These are phyloP conservation scores for Barbarea vulgaris DNA, from an alignment of 345 rosid species.

Conservation along the genomic window DNA sequence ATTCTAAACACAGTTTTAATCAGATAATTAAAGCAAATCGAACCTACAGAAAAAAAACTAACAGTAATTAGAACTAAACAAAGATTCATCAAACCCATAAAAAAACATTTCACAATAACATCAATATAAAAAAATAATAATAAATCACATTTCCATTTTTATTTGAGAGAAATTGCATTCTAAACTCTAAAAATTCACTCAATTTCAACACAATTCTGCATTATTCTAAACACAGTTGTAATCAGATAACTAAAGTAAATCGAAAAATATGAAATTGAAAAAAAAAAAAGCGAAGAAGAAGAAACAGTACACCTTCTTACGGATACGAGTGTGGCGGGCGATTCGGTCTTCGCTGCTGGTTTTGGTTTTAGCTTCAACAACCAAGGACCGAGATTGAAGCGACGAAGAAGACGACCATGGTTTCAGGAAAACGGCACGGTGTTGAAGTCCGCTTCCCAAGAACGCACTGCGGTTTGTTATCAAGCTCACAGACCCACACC, in stretches of 20 bases:
- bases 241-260: too few species aligned
- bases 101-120: too few species aligned
- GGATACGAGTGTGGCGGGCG: constrained; percentile 87
- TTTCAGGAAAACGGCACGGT: constrained; percentile 40
- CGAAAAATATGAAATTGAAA: too few species aligned
- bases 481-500: constrained; percentile 35
- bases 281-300: not conserved
- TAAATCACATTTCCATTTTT: not conserved
- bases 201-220: not conserved
- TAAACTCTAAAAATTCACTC: not conserved
- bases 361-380: constrained; percentile 64
- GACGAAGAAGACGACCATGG: constrained; percentile 39
- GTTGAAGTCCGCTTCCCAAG: constrained; percentile 36
- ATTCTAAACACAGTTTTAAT: too few species aligned
- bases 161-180: too few species aligned
- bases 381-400: constrained; percentile 34
- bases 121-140: too few species aligned
- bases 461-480: constrained; percentile 38
- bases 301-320: constrained; percentile 75
- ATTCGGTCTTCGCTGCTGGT: constrained; percentile 70
- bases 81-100: too few species aligned
- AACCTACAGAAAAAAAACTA: too few species aligned
- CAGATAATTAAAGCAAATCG: too few species aligned
- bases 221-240: too few species aligned
- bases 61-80: too few species aligned